phyloP scores from a whole-genome alignment of 2,329 filamentous ascomycete genomes.

The Ceratocystis ficicola region DNA sequence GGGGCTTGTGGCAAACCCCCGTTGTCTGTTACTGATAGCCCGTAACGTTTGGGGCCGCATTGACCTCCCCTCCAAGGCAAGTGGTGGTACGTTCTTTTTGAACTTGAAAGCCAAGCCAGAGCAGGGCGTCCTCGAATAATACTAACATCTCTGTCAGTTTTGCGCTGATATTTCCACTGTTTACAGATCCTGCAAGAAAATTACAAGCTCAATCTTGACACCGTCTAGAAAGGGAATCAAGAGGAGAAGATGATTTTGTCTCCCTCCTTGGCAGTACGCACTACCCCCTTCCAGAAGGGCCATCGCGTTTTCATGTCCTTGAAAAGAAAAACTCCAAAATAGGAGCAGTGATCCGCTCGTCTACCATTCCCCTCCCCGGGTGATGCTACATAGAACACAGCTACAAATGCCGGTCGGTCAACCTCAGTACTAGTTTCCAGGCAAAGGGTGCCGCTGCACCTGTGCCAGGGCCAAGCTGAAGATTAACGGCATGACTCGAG shows the following conservation, averaged over 20 bases:
- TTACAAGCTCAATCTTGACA: not conserved
- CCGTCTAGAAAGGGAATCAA: not conserved
- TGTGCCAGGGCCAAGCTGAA: not conserved
- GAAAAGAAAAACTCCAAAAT: not conserved
- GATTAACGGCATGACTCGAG: no score
- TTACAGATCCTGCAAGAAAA: not conserved
- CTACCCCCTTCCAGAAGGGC: constrained; percentile 4
- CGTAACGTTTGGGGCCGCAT: not conserved
- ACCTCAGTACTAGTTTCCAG: not conserved
- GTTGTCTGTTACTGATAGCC: not conserved
- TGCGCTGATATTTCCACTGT: not conserved
- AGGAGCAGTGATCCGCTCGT: not conserved
- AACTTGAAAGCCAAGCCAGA: not conserved
- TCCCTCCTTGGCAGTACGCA: not conserved
- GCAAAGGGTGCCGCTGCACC: not conserved
- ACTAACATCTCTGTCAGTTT: constrained; percentile 2
- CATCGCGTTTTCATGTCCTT: not conserved
- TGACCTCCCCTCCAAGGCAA: not conserved
- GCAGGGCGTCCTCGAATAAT: constrained; percentile 10
- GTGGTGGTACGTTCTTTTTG: not conserved
- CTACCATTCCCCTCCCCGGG: not conserved
- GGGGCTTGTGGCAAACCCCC: constrained; percentile 10
- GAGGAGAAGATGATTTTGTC: not conserved
- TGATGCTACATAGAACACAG: constrained; percentile 5
- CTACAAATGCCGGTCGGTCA: not conserved